A percentile compares a stretch with the other conserved stretches of the same genome.
Conservation (phyloP, 2,329 filamentous ascomycete genomes). For the Lasiodiplodia hormozganensis region DNA sequence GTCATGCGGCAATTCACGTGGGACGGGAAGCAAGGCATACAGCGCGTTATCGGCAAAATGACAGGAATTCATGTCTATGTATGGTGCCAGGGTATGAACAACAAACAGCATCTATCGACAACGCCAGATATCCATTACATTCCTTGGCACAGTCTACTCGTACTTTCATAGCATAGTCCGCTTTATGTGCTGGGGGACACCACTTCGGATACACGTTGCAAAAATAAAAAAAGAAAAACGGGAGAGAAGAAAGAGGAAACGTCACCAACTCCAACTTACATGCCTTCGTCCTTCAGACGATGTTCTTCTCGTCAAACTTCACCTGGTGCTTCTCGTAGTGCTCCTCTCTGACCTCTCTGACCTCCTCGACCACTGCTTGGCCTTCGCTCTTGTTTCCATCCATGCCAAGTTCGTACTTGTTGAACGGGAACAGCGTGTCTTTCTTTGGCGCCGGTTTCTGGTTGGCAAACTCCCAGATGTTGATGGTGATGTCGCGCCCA, state of each 20-base stretch:
- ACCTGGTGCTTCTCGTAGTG: not conserved
- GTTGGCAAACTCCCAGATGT: constrained; percentile 46
- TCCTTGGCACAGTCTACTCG: constrained; percentile 5
- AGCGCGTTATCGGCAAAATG: not conserved
- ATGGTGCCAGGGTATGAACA: constrained; percentile 7
- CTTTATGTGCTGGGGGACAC: not conserved
- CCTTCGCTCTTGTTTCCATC: constrained; percentile 3
- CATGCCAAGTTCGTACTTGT: constrained; percentile 26
- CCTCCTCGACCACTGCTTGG: not conserved
- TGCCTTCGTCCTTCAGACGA: not conserved
- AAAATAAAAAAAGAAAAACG: not conserved
- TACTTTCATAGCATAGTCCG: not conserved
- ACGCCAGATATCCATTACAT: constrained; percentile 6
- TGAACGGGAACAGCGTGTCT: constrained; percentile 43
- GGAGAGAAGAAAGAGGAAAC: not conserved
- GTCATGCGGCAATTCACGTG: not conserved
- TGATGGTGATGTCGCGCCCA: constrained; percentile 47
- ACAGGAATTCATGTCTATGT: constrained; percentile 9
- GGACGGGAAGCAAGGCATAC: too few species aligned
- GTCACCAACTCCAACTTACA: not conserved
- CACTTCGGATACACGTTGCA: not conserved
- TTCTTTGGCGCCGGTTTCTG: constrained; percentile 44
- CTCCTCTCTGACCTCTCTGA: not conserved
- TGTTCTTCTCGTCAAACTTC: constrained; percentile 11
- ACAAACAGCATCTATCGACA: constrained; percentile 10